A percentile compares a stretch with the other conserved stretches of the same genome.
Evolutionary conservation across 352 stramenopile genomes (phyloP).

Genomic region (Phytophthora cactorum): DNA sequence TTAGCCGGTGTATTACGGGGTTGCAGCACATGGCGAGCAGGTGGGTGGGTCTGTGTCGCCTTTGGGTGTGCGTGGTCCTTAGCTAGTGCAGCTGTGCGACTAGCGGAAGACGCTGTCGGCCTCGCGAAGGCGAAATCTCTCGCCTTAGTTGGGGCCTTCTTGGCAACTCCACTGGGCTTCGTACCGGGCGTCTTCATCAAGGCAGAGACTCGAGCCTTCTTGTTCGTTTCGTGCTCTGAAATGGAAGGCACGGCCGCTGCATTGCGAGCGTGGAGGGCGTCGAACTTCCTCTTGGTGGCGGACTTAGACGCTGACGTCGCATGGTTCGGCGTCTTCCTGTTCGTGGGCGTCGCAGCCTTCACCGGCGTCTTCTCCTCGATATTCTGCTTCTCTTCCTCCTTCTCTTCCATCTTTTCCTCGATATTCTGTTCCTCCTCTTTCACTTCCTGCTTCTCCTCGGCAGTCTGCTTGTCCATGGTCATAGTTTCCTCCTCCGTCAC

Average conservation of each 20-base stretch:
- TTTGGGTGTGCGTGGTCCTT: slow-evolving; percentile 29
- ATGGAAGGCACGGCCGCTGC: slow-evolving; percentile 4
- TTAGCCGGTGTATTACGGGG: slow-evolving; percentile 16
- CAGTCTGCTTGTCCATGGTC: background rate
- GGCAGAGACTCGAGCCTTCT: slow-evolving; percentile 23
- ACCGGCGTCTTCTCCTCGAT: slow-evolving; percentile 1
- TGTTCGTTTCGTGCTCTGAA: slow-evolving; percentile 31
- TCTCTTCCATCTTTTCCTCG: slow-evolving; percentile 7
- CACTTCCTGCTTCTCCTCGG: slow-evolving; percentile 7
- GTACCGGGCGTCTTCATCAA: slow-evolving; percentile 17
- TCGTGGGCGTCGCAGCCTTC: slow-evolving; percentile 5
- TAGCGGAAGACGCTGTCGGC: slow-evolving; percentile 37
- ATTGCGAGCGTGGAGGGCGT: slow-evolving; percentile 15
- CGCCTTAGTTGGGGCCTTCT: slow-evolving; percentile 14
- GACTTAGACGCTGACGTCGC: slow-evolving; percentile 8
- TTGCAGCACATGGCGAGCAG: slow-evolving; percentile 8
- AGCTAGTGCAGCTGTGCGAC: slow-evolving; percentile 25
- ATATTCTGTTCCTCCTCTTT: background rate
- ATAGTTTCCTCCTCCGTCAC: slow-evolving; percentile 13
- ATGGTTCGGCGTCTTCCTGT: slow-evolving; percentile 11
- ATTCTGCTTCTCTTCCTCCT: slow-evolving; percentile 1
- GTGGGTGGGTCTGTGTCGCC: slow-evolving; percentile 9
- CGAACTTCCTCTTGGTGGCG: slow-evolving; percentile 35
- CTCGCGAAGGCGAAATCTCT: slow-evolving; percentile 42
- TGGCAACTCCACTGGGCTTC: slow-evolving; percentile 9